Evolutionary conservation across 1,139 yeast genomes (phyloP).

Genomic region (Hemisphaericaspora subhashii): DNA sequence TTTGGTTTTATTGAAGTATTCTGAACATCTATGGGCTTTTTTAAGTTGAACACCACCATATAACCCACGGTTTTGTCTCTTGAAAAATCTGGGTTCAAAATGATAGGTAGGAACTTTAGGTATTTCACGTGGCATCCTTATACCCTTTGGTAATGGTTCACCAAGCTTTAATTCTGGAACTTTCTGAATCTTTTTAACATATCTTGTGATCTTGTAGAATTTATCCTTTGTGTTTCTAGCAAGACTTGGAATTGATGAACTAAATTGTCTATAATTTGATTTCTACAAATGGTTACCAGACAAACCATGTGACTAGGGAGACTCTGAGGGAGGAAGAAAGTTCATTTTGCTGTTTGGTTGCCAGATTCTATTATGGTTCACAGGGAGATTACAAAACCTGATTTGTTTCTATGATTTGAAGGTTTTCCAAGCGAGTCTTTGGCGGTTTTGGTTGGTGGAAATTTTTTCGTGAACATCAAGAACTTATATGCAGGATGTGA

Average conservation of each 20-base stretch:
- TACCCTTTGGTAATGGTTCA: conserved; percentile 29
- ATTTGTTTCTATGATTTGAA: neutral
- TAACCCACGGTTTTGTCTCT: conserved; percentile 83
- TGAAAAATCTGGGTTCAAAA: conserved; percentile 73
- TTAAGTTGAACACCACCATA: conserved; percentile 86
- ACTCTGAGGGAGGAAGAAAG: too few species aligned
- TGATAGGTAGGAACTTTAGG: conserved; percentile 73
- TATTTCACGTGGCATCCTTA: conserved; percentile 47
- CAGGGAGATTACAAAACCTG: too few species aligned
- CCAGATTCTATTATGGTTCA: too few species aligned
- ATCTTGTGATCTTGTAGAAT: conserved; percentile 42
- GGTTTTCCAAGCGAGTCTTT: neutral
- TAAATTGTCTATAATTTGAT: conserved; percentile 3
- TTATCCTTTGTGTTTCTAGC: conserved; percentile 19
- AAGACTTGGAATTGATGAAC: conserved; percentile 4
- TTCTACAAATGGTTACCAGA: too few species aligned
- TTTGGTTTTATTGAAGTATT: conserved; percentile 68
- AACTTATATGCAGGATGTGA: conserved; percentile 3
- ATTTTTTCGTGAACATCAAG: conserved; percentile 1
- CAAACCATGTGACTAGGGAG: too few species aligned
- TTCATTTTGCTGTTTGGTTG: neutral
- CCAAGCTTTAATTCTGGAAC: conserved; percentile 35
- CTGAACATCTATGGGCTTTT: conserved; percentile 77
- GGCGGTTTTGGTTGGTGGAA: conserved; percentile 1
- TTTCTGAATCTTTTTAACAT: conserved; percentile 39